Percentiles rank a stretch among this genome's conserved stretches.
These are phyloP conservation scores for Parastagonospora avenae DNA, from an alignment of 2,329 filamentous ascomycete genomes.

Conservation along the genomic window DNA sequence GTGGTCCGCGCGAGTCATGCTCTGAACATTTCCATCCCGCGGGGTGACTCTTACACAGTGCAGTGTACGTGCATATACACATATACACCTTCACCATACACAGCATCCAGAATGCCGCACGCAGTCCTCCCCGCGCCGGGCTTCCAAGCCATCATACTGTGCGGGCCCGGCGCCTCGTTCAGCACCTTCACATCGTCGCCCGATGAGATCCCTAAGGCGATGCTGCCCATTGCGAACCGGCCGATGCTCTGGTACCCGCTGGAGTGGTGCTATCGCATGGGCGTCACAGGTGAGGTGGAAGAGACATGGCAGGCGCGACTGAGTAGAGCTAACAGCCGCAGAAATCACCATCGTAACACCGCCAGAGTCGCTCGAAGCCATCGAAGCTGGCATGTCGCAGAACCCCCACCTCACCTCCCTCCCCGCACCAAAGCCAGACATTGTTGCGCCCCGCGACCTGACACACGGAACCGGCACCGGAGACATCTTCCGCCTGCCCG, in stretches of 20 bases:
- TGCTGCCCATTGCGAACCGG: slow-evolving; percentile 80
- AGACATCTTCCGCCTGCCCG: slow-evolving; percentile 81
- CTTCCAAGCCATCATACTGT: slow-evolving; percentile 82
- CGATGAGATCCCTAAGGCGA: slow-evolving; percentile 79
- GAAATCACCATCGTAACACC: slow-evolving; percentile 64
- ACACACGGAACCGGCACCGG: slow-evolving; percentile 88
- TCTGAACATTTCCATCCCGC: slow-evolving; percentile 16
- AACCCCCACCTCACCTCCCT: slow-evolving; percentile 78
- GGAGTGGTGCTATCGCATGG: slow-evolving; percentile 82
- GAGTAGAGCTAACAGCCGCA: slow-evolving; percentile 16
- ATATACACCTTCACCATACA: background rate
- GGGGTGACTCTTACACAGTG: slow-evolving; percentile 25
- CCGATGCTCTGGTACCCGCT: slow-evolving; percentile 92
- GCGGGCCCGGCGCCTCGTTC: slow-evolving; percentile 80
- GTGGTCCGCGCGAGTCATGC: slow-evolving; percentile 18
- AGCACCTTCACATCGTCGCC: slow-evolving; percentile 82
- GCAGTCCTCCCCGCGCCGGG: slow-evolving; percentile 75
- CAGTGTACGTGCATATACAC: slow-evolving; percentile 15
- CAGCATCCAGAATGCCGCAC: slow-evolving; percentile 68
- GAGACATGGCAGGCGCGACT: background rate
- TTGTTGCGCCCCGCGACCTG: slow-evolving; percentile 76
- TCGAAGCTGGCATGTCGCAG: slow-evolving; percentile 73
- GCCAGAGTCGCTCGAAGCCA: slow-evolving; percentile 64
- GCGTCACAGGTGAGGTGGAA: slow-evolving; percentile 65
- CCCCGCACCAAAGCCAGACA: slow-evolving; percentile 72